Evolutionary conservation across 208 protist genomes (phyloP), one percentile per base, ranked within the genome.

Genomic region (Acanthamoeba triangularis): DNA sequence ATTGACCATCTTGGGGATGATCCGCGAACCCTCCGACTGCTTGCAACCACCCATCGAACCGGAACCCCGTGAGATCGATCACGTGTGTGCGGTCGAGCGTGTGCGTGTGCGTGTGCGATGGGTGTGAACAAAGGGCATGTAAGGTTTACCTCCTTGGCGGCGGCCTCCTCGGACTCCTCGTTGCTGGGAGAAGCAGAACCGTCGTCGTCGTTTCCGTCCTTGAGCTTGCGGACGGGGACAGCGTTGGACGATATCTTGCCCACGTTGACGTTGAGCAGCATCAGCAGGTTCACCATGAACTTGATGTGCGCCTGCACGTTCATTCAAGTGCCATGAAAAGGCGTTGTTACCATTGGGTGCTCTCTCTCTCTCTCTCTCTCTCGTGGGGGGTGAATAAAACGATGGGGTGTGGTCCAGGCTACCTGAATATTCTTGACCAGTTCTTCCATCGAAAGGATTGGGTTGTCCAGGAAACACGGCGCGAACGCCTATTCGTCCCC

Each of bases 281-380:
- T 90, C 80, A 90, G 54, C 80, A 90, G 47, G n/a, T 90, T 90
- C 80, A 90, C 80, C 80, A 90, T 56, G 54, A 90, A 90, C 54
- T 90, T 90, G 44, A 90, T 90, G 49, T 90, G 80, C 30, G 80
- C 44, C 80, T 90, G 80, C 30, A 8, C 30, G 28, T n/a, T 7
- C 25, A n/a, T 65, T 41, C 69, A n/a, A n/a, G n/a, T n/a, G n/a
- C n/a, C n/a, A n/a, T n/a, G n/a, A n/a, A n/a, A n/a, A n/a, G n/a
- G n/a, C n/a, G n/a, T n/a, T n/a, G n/a, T n/a, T n/a, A n/a, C n/a
- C n/a, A n/a, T n/a, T n/a, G 49, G 49, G 49, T 4, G 49, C 7
- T 52, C 49, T 14, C 7, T 52, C 49, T 52, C 11, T 4, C 49
- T 52, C 49, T 52, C 11, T 4, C 11, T 52, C 49, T 52, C 11